A percentile compares a stretch with the other conserved stretches of the same genome.
These are phyloP conservation scores for Epichloe hybrida DNA, from an alignment of 2,329 filamentous ascomycete species.

Conservation along the genomic window DNA sequence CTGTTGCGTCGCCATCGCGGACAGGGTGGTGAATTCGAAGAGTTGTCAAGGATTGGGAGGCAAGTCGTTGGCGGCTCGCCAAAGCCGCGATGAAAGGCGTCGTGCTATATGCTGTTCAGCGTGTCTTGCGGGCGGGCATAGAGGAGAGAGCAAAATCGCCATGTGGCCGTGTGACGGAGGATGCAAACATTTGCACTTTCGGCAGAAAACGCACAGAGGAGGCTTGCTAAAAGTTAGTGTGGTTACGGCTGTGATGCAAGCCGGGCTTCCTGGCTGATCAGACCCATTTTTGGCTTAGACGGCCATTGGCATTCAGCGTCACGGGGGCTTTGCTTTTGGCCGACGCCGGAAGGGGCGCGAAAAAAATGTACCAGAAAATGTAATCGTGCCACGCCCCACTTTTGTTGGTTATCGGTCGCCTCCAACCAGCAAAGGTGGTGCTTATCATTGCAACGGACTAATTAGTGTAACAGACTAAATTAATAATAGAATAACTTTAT, in stretches of 20 bases:
- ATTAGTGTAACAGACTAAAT: too few relatives aligned
- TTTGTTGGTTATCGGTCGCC: too few relatives aligned
- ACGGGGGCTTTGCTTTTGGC: not conserved
- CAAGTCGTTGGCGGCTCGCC: not conserved
- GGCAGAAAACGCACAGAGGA: not conserved
- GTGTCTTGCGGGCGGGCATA: not conserved
- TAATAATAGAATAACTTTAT: too few relatives aligned
- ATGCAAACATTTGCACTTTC: not conserved
- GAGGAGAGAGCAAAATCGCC: not conserved
- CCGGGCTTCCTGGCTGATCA: too few relatives aligned
- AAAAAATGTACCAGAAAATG: too few relatives aligned
- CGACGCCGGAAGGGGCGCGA: not conserved
- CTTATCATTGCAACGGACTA: too few relatives aligned
- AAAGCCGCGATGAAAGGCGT: not conserved
- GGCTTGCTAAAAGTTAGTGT: not conserved
- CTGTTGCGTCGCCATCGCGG: constrained; percentile 38
- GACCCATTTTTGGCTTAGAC: not conserved
- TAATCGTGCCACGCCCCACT: too few relatives aligned
- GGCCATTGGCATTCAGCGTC: not conserved
- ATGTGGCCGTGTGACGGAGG: not conserved
- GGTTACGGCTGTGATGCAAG: too few relatives aligned
- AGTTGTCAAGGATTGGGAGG: not conserved
- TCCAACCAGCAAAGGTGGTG: too few relatives aligned
- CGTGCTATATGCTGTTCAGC: not conserved
- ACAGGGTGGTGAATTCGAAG: not conserved